These are phyloP conservation scores for Aspergillus niger DNA, from an alignment of 2,329 filamentous ascomycete genomes.

Conservation along the genomic window DNA sequence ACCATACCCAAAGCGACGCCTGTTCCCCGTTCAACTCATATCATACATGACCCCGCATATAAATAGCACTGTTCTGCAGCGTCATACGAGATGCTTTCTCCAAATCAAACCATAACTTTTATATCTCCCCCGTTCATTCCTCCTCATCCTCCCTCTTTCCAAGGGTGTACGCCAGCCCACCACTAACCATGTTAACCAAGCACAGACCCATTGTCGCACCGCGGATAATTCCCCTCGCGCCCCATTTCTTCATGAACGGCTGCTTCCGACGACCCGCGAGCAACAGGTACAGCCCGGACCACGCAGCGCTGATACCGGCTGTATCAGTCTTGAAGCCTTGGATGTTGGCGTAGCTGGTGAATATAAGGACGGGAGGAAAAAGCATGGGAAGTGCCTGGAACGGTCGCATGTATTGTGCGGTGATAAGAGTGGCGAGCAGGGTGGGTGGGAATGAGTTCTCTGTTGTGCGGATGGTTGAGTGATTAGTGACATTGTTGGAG, in stretches of 20 bases:
- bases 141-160: conserved; percentile 46
- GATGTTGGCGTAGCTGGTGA: conserved; percentile 67
- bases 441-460: conserved; percentile 67
- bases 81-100: too few species aligned
- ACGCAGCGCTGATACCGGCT: conserved; percentile 64
- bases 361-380: conserved; percentile 66
- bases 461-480: conserved; percentile 30
- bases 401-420: conserved; percentile 67
- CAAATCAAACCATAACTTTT: background rate
- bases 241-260: conserved; percentile 48
- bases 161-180: conserved; percentile 50
- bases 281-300: conserved; percentile 66
- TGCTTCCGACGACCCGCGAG: conserved; percentile 61
- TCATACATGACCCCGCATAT: background rate
- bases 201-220: conserved; percentile 50
- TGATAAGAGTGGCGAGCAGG: conserved; percentile 65
- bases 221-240: conserved; percentile 47
- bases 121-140: conserved; percentile 15
- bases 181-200: conserved; percentile 49
- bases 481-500: background rate
- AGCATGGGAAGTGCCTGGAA: conserved; percentile 67
- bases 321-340: conserved; percentile 63
- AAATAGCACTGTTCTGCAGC: too few species aligned
- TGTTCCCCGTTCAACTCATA: conserved; percentile 1
- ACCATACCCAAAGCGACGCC: conserved; percentile 12